Evolutionary conservation across 129 eudicot genomes (phyloP).

Genomic region (Centrapalus pauciflorus): DNA sequence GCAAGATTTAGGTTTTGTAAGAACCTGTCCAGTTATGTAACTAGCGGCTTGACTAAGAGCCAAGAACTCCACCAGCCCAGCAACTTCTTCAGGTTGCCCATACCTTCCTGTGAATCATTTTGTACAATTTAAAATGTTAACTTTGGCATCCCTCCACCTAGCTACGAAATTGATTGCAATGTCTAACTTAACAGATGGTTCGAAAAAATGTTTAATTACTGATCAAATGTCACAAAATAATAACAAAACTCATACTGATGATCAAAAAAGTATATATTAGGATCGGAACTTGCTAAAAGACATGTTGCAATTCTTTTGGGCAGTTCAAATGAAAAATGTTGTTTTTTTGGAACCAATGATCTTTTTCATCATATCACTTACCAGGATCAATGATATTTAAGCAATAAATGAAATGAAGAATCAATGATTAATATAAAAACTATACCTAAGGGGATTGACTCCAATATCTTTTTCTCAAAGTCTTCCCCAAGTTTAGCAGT

Average conservation of each 20-base stretch:
- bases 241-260: neutral
- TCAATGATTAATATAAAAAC: neutral
- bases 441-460: slow-evolving; percentile 81
- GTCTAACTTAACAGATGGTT: neutral
- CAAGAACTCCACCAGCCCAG: slow-evolving; percentile 90
- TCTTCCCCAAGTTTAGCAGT: slow-evolving; percentile 89
- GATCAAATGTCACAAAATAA: neutral
- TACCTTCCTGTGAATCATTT: slow-evolving; percentile 56
- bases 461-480: slow-evolving; percentile 76
- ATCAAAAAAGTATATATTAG: neutral
- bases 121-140: neutral
- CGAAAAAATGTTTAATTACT: neutral
- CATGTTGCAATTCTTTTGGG: neutral
- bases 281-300: too few species aligned
- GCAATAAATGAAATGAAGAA: neutral
- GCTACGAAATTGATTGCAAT: neutral
- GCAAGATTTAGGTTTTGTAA: neutral
- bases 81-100: slow-evolving; percentile 92
- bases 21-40: slow-evolving; percentile 98
- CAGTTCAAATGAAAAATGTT: neutral
- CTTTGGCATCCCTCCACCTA: too few species aligned
- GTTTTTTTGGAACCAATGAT: too few species aligned
- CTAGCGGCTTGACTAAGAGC: slow-evolving; percentile 90
- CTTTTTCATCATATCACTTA: neutral
- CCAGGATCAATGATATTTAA: neutral